phyloP scores from a whole-genome alignment of 768 basidiomycete species.

The Termitomyces sp. region DNA sequence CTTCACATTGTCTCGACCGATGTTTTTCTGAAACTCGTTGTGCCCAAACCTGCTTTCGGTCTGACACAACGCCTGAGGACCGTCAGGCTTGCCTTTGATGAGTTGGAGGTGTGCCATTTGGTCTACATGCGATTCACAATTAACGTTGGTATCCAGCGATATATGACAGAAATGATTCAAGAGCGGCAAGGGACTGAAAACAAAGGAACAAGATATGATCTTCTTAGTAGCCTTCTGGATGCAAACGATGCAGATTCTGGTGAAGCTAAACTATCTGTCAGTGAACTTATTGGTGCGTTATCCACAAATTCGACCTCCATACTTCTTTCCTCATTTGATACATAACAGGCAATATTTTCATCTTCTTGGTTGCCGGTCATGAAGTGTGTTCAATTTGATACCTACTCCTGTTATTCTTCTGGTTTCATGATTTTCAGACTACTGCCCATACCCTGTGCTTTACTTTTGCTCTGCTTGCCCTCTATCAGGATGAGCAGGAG shows the following conservation, averaged over 20 bases:
- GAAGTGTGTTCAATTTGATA: constrained; percentile 30
- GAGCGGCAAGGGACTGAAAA: constrained; percentile 29
- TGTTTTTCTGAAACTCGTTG: constrained; percentile 27
- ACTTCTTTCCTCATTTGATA: background rate
- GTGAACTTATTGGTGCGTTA: constrained; percentile 32
- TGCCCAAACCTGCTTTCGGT: constrained; percentile 34
- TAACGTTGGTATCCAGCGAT: constrained; percentile 20
- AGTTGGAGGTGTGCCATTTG: constrained; percentile 30
- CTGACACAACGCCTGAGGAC: constrained; percentile 26
- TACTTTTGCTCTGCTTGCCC: constrained; percentile 34
- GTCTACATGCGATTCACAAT: background rate
- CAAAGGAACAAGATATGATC: constrained; percentile 39
- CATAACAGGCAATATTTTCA: constrained; percentile 36
- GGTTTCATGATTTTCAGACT: constrained; percentile 19
- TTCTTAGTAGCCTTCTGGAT: constrained; percentile 46
- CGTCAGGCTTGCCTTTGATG: constrained; percentile 32
- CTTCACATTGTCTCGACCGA: constrained; percentile 36
- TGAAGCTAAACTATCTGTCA: constrained; percentile 31
- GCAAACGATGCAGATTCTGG: constrained; percentile 37
- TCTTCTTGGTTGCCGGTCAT: constrained; percentile 56
- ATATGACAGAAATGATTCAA: constrained; percentile 50
- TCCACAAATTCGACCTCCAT: background rate
- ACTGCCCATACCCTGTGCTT: constrained; percentile 33
- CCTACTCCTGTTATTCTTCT: background rate
- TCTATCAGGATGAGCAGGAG: constrained; percentile 38